These are phyloP conservation scores for Gliomastix tumulicola DNA, from an alignment of 2,329 filamentous ascomycete species.

Conservation along the genomic window DNA sequence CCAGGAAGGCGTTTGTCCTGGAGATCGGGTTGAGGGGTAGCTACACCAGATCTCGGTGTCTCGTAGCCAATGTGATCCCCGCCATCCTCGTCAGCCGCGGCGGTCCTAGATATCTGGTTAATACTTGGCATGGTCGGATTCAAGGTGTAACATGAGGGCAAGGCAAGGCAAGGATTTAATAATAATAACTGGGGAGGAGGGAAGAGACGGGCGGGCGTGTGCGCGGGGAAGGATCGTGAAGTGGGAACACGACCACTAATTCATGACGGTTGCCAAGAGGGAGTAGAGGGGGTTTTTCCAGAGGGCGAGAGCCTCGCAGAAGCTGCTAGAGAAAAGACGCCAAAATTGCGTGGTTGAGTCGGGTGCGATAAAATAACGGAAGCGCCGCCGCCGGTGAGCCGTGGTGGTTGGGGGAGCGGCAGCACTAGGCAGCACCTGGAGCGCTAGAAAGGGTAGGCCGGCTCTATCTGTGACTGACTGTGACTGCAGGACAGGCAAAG, in stretches of 20 bases:
- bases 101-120: slow-evolving; percentile 47
- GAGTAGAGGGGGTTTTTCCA: slow-evolving; percentile 16
- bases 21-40: slow-evolving; percentile 88
- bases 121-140: slow-evolving; percentile 32
- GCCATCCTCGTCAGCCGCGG: slow-evolving; percentile 60
- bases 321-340: not conserved
- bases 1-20: slow-evolving; percentile 92
- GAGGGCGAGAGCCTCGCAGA: slow-evolving; percentile 2
- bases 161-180: slow-evolving; percentile 11
- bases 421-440: not conserved
- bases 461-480: not conserved
- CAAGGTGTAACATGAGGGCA: slow-evolving; percentile 1
- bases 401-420: too few species aligned
- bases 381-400: slow-evolving; percentile 1
- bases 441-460: too few species aligned
- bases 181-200: slow-evolving; percentile 9
- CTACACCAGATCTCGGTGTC: slow-evolving; percentile 83
- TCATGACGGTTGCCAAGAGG: slow-evolving; percentile 30
- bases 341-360: too few species aligned
- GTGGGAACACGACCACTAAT: slow-evolving; percentile 31
- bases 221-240: slow-evolving; percentile 17
- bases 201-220: not conserved
- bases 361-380: slow-evolving; percentile 4
- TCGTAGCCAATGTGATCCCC: slow-evolving; percentile 75
- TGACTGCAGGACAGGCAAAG: slow-evolving; percentile 1